These are phyloP conservation scores for Huntiella abstrusa DNA, from an alignment of 2,329 filamentous ascomycete species.

Conservation along the genomic window DNA sequence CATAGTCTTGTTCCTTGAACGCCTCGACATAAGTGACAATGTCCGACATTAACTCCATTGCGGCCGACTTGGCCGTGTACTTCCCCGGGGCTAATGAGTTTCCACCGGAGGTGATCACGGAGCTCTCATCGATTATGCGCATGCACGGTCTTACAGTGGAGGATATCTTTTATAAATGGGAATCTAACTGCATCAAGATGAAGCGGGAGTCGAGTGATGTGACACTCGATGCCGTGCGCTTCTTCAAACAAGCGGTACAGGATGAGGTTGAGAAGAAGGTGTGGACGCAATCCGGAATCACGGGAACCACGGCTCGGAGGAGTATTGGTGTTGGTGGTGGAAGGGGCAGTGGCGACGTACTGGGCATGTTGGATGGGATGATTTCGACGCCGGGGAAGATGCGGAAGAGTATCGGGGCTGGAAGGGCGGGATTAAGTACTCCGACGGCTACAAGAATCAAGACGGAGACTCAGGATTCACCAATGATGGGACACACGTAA, in stretches of 20 bases:
- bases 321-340: not conserved
- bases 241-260: slow-evolving; percentile 74
- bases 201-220: slow-evolving; percentile 53
- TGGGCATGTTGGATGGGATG: slow-evolving; percentile 37
- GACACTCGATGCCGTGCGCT: slow-evolving; percentile 50
- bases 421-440: slow-evolving; percentile 24
- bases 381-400: slow-evolving; percentile 33
- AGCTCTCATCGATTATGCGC: slow-evolving; percentile 71
- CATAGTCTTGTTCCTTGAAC: not conserved
- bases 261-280: slow-evolving; percentile 64
- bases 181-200: slow-evolving; percentile 93
- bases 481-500: slow-evolving; percentile 6
- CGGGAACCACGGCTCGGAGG: slow-evolving; percentile 14
- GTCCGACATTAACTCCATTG: slow-evolving; percentile 3
- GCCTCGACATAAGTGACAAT: not conserved
- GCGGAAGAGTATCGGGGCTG: slow-evolving; percentile 16
- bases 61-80: slow-evolving; percentile 25
- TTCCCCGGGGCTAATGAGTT: slow-evolving; percentile 42
- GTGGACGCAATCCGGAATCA: slow-evolving; percentile 22
- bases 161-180: slow-evolving; percentile 97
- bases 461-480: slow-evolving; percentile 21
- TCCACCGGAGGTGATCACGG: slow-evolving; percentile 57
- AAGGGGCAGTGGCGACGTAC: not conserved
- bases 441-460: slow-evolving; percentile 29
- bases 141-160: slow-evolving; percentile 65